These are phyloP conservation scores for Gossypium schwendimanii DNA, from an alignment of 441 rosid genomes.

Conservation along the genomic window DNA sequence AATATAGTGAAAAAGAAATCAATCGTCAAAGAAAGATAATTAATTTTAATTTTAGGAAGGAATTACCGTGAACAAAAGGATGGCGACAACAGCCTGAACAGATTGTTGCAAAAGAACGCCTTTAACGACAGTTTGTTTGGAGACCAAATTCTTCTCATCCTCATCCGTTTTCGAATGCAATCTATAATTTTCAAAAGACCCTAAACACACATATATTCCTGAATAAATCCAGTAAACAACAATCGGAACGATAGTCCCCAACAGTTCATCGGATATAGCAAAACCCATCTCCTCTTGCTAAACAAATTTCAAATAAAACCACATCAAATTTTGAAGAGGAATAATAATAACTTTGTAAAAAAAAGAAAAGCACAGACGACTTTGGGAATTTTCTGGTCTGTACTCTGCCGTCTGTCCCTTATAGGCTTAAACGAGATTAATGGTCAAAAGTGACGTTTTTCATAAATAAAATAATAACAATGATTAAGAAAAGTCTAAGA, in stretches of 20 bases:
- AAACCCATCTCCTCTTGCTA: background rate
- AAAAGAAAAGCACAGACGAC: background rate
- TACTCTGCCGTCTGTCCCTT: background rate
- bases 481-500: background rate
- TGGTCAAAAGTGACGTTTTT: background rate
- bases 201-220: slow-evolving; percentile 51
- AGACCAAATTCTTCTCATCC: slow-evolving; percentile 70
- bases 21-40: background rate
- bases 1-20: background rate
- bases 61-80: slow-evolving; percentile 57
- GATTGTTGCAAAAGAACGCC: slow-evolving; percentile 79
- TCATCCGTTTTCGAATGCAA: slow-evolving; percentile 71
- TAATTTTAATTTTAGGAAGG: background rate
- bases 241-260: slow-evolving; percentile 74
- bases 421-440: background rate
- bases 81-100: slow-evolving; percentile 71
- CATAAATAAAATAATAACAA: background rate
- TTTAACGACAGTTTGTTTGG: slow-evolving; percentile 53
- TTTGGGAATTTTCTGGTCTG: background rate
- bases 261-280: background rate
- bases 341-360: too few relatives aligned
- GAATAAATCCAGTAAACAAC: slow-evolving; percentile 65
- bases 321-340: slow-evolving; percentile 25
- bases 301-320: slow-evolving; percentile 46
- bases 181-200: slow-evolving; percentile 51